Evolutionary conservation across 352 stramenopile genomes (phyloP).

Genomic region (Phytopythium boreale): DNA sequence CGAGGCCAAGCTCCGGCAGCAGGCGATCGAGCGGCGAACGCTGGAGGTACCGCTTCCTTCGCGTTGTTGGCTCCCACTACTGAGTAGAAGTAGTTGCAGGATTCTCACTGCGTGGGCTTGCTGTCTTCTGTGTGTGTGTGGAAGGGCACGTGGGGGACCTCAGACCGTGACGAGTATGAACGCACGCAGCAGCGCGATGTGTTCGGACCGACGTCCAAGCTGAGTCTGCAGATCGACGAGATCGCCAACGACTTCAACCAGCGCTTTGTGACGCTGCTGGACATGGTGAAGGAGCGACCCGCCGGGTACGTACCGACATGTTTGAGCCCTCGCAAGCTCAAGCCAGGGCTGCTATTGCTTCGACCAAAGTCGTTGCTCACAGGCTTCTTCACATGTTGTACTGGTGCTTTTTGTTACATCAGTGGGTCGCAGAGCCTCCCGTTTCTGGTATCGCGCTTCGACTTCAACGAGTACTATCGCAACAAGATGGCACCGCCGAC

Average conservation of each 20-base stretch:
- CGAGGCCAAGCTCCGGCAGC: slow-evolving; percentile 46
- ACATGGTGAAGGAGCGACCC: slow-evolving; percentile 62
- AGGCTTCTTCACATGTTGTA: neutral
- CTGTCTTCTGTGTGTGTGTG: neutral
- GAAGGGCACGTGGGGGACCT: slow-evolving; percentile 60
- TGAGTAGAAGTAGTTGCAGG: no score
- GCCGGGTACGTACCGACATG: slow-evolving; percentile 26
- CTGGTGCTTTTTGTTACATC: neutral
- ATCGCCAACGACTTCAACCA: slow-evolving; percentile 59
- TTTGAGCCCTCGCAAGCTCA: neutral
- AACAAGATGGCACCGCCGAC: slow-evolving; percentile 42
- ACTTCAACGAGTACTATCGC: slow-evolving; percentile 91
- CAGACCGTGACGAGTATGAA: slow-evolving; percentile 51
- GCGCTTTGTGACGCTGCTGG: slow-evolving; percentile 66
- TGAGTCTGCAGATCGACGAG: slow-evolving; percentile 60
- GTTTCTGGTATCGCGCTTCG: slow-evolving; percentile 86
- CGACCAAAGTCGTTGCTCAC: neutral
- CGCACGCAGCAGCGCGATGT: slow-evolving; percentile 23
- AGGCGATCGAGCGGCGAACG: slow-evolving; percentile 45
- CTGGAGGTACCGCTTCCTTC: slow-evolving; percentile 26
- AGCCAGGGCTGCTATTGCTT: neutral
- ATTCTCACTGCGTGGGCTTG: neutral
- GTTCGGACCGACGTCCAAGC: slow-evolving; percentile 45
- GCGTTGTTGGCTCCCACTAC: neutral
- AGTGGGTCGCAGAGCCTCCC: slow-evolving; percentile 76